Conservation (phyloP, 176 grass and related monocot species). For the Coix lacrymajobi region DNA sequence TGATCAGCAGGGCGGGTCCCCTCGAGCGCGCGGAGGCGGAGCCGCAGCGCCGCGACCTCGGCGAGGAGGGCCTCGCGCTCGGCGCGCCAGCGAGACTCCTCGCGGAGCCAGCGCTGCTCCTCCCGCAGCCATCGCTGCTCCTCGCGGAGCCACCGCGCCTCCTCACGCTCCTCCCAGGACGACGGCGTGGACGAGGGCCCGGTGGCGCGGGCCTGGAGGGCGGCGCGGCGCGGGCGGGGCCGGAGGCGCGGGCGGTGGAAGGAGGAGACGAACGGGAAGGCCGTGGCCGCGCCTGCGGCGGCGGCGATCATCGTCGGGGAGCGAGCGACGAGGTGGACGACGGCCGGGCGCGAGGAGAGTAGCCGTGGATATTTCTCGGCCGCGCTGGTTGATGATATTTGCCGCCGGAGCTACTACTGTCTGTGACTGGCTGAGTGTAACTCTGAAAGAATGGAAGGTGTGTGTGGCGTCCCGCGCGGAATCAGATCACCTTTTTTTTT, state of each 20-base stretch:
- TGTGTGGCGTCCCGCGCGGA: not conserved
- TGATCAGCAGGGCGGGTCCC: not conserved
- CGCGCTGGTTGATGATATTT: constrained; percentile 32
- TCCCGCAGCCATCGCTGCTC: constrained; percentile 79
- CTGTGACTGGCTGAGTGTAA: not conserved
- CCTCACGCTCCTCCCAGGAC: constrained; percentile 67
- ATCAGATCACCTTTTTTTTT: no score
- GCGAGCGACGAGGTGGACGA: constrained; percentile 7
- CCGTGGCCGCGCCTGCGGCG: not conserved
- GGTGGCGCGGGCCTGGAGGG: not conserved
- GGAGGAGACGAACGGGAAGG: constrained; percentile 15
- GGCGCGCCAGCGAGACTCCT: constrained; percentile 66
- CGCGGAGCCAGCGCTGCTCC: constrained; percentile 71
- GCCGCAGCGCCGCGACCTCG: constrained; percentile 60
- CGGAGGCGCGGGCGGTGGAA: constrained; percentile 40
- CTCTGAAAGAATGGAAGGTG: not conserved
- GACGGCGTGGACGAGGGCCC: not conserved
- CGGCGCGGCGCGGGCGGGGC: not conserved
- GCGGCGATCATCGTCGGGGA: constrained; percentile 9
- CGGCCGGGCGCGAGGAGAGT: not conserved
- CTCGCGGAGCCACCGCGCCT: constrained; percentile 74
- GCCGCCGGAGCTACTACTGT: not conserved
- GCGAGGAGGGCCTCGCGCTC: constrained; percentile 66
- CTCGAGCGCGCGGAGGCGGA: constrained; percentile 56
- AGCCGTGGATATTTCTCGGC: constrained; percentile 31